Percentiles rank a stretch among this genome's conserved stretches.
Evolutionary conservation across 257 asterid genomes (phyloP).

Genomic region (Ballota nigra): DNA sequence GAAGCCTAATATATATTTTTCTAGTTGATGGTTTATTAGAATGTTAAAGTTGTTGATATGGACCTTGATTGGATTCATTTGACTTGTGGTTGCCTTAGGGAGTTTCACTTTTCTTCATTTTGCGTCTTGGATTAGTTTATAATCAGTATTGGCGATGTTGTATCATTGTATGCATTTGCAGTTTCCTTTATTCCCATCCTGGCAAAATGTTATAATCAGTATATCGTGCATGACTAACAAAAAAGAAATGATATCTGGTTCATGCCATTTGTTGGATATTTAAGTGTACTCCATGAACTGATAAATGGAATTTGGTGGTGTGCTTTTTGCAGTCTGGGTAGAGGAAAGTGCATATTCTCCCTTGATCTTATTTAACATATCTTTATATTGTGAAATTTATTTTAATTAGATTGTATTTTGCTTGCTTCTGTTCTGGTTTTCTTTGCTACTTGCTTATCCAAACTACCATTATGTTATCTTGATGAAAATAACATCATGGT

Average conservation of each 20-base stretch:
- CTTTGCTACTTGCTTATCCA: background rate
- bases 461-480: background rate
- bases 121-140: background rate
- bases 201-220: constrained; percentile 2
- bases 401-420: background rate
- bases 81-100: background rate
- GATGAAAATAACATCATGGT: background rate
- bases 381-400: background rate
- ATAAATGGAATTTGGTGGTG: background rate
- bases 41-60: background rate
- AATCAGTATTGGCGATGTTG: background rate
- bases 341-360: background rate
- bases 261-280: background rate
- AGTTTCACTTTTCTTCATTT: background rate
- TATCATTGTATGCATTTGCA: background rate
- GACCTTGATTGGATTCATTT: background rate
- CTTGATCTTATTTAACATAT: background rate
- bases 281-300: background rate
- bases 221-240: background rate
- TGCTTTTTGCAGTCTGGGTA: background rate
- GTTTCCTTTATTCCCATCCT: background rate
- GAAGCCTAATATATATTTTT: background rate
- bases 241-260: background rate
- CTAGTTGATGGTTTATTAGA: background rate
- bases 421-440: background rate